A percentile compares a stretch with the other conserved stretches of the same genome.
Conservation (phyloP, 1,284 basidiomycete species). For the Trichosporon coremiiforme region DNA sequence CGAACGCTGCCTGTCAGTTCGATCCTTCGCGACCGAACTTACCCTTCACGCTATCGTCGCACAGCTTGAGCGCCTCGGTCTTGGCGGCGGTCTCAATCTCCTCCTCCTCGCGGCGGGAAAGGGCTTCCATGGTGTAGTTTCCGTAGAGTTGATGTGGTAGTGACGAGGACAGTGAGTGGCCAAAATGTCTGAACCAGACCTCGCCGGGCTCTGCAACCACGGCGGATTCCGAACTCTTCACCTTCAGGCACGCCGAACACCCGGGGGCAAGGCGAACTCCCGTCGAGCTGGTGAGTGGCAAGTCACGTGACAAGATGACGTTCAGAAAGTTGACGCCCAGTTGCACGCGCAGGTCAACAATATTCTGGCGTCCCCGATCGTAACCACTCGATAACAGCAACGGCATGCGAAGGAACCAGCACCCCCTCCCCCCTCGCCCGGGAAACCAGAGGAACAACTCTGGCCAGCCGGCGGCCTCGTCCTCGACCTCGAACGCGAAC, state of each 20-base stretch:
- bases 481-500: neutral
- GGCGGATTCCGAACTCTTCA: constrained; percentile 9
- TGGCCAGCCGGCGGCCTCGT: neutral
- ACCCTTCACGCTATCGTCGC: constrained; percentile 76
- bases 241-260: constrained; percentile 1
- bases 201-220: neutral
- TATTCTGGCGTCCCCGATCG: neutral
- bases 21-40: constrained; percentile 22
- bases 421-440: constrained; percentile 11
- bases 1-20: constrained; percentile 68
- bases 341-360: constrained; percentile 11
- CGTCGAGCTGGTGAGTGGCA: neutral
- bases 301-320: constrained; percentile 16
- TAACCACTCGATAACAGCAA: neutral
- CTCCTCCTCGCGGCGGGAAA: constrained; percentile 85
- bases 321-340: constrained; percentile 13
- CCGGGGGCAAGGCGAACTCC: neutral
- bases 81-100: constrained; percentile 64
- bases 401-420: constrained; percentile 16
- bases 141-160: neutral
- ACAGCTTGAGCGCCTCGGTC: constrained; percentile 73
- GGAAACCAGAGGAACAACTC: neutral
- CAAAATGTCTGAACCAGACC: neutral
- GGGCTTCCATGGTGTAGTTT: constrained; percentile 67
- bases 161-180: neutral